Conservation (phyloP, 176 grass and related monocot species). For the Miscanthus lutarioriparius region DNA sequence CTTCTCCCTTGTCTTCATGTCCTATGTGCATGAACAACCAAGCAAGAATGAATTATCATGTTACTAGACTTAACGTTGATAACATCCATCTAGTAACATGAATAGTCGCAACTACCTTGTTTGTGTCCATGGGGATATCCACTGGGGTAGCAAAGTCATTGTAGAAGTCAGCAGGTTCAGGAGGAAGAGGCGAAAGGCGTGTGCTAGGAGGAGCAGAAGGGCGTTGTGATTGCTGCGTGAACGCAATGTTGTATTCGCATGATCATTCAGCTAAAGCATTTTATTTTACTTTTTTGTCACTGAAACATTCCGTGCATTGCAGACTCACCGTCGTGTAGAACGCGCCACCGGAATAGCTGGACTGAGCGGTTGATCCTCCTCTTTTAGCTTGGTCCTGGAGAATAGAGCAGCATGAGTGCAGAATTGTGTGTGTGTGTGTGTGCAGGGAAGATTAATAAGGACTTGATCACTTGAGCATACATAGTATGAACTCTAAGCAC, state of each 20-base stretch:
- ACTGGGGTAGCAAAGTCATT: slow-evolving; percentile 53
- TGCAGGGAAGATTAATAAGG: neutral
- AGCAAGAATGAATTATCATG: neutral
- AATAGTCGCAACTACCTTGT: slow-evolving; percentile 39
- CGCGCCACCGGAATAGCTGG: slow-evolving; percentile 45
- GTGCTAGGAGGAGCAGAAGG: slow-evolving; percentile 47
- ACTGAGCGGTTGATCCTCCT: slow-evolving; percentile 29
- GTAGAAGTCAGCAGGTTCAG: slow-evolving; percentile 70
- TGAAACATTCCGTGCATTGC: neutral
- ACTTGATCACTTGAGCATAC: neutral
- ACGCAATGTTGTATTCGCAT: neutral
- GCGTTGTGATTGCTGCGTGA: slow-evolving; percentile 37
- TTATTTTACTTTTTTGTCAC: neutral
- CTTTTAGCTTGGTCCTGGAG: slow-evolving; percentile 37
- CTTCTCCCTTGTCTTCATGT: slow-evolving; percentile 62
- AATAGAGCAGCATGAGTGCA: neutral
- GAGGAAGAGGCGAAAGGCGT: slow-evolving; percentile 64
- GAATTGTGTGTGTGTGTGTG: no score
- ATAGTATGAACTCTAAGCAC: neutral
- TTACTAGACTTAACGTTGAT: neutral
- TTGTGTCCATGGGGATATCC: slow-evolving; percentile 64
- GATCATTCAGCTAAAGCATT: neutral
- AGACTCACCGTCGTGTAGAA: slow-evolving; percentile 45
- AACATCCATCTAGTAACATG: neutral
- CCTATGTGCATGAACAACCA: slow-evolving; percentile 25